Evolutionary conservation across 164 flowering plant genomes (phyloP).

Genomic region (Saururus chinensis): DNA sequence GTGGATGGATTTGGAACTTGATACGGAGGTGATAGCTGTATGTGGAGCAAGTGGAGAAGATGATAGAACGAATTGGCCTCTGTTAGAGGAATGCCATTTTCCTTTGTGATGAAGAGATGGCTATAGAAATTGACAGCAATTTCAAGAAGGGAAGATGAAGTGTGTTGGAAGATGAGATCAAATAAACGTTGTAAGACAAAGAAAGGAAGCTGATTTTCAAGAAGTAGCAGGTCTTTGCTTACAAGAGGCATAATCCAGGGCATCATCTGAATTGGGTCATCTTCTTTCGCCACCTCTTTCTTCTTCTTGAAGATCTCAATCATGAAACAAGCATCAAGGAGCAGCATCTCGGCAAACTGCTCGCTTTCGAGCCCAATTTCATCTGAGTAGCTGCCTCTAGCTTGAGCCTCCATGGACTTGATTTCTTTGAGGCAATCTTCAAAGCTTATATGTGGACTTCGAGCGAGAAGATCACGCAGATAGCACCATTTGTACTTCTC

Average conservation of each 20-base stretch:
- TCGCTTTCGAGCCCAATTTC: background rate
- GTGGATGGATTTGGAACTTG: no score
- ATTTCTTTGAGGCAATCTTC: no score
- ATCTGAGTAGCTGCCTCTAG: background rate
- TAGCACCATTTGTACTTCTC: no score
- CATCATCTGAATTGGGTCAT: no score
- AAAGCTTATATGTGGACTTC: no score
- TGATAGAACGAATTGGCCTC: background rate
- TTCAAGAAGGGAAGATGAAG: background rate
- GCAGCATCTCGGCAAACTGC: background rate
- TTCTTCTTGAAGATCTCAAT: background rate
- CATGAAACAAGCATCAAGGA: background rate
- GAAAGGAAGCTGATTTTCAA: background rate
- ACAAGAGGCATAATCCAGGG: background rate
- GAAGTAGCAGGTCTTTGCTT: background rate
- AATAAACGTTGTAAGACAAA: background rate
- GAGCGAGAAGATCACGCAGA: no score
- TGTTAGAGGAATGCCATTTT: background rate
- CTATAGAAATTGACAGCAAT: background rate
- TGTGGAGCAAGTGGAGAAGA: background rate
- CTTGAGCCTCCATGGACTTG: background rate
- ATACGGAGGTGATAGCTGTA: no score
- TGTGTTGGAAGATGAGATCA: background rate
- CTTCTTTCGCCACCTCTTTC: background rate
- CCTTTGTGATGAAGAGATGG: background rate